phyloP scores from a whole-genome alignment of 192 early-diverging fungal genomes.

The Gaertneriomyces sp. region DNA sequence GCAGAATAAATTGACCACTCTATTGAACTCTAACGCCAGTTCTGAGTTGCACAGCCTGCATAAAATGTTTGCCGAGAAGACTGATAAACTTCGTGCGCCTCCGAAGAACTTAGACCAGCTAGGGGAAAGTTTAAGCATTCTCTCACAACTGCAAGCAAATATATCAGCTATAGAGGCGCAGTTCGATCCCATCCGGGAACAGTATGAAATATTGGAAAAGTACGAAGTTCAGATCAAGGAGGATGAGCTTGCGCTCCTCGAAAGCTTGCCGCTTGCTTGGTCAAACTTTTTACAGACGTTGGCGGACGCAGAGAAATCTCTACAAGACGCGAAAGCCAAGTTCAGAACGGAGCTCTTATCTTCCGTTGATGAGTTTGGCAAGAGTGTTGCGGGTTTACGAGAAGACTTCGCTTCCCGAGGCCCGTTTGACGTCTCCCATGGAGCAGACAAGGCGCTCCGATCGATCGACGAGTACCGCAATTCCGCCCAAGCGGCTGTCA shows the following conservation, averaged over 20 bases:
- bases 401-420: slow-evolving; percentile 55
- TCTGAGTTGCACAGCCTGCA: slow-evolving; percentile 51
- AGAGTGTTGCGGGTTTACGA: slow-evolving; percentile 34
- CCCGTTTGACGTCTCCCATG: slow-evolving; percentile 44
- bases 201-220: slow-evolving; percentile 61
- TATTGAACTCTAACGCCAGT: slow-evolving; percentile 57
- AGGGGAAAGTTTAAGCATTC: slow-evolving; percentile 46
- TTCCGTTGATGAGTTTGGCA: slow-evolving; percentile 52
- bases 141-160: slow-evolving; percentile 50
- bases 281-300: slow-evolving; percentile 47
- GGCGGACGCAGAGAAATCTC: slow-evolving; percentile 43
- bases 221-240: slow-evolving; percentile 61
- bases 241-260: slow-evolving; percentile 47
- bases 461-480: slow-evolving; percentile 46
- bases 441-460: slow-evolving; percentile 53
- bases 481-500: slow-evolving; percentile 35
- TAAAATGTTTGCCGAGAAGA: slow-evolving; percentile 54
- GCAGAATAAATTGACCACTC: slow-evolving; percentile 61
- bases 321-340: slow-evolving; percentile 57
- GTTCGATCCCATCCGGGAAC: slow-evolving; percentile 57
- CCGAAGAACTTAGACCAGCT: slow-evolving; percentile 59
- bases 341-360: slow-evolving; percentile 52
- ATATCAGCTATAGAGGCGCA: slow-evolving; percentile 49
- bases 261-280: slow-evolving; percentile 46
- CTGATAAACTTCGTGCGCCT: slow-evolving; percentile 45